Evolutionary conservation across 1,139 yeast species (phyloP), one percentile per base, ranked within the genome.

Genomic region (Zygoascus meyerae): DNA sequence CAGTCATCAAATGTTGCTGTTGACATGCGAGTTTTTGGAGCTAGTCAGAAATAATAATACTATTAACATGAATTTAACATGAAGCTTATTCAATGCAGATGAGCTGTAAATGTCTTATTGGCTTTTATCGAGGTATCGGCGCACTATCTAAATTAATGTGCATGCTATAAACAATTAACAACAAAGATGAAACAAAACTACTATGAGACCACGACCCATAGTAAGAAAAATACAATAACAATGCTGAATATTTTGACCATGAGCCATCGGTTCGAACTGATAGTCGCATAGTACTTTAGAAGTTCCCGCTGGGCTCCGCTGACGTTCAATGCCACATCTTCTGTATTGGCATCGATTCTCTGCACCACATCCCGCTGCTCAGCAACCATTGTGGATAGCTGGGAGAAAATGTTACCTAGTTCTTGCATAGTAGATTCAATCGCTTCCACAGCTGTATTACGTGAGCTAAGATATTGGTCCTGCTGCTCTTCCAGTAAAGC

Each of bases 341-440:
- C 97, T 3, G 95, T 95, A 62, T 92, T 90, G 48, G 83, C 89
- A 66, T 94, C 98, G 54, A 92, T 92, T 61, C 97, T 74, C 65
- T 92, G 98, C 49, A 92, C 92, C 26, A 84, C 86, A 60, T 92
- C 98, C 38, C 97, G 94, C 67, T 92, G 99, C 65, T 94, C 98
- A 52, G 87, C 90, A 10, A 92, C 97, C 97, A 92, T 90, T 1
- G 95, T 85, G 2, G 97, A 96, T 58, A 92, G 74, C 66, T 92
- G 98, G 58, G 86, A 94, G 69, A 94, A 92, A 54, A 92, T 75
- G 48, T 86, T 86, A 29, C 99, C 99, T 39, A 92, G 95, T 66
- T 92, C 98, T 61, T 90, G 94, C 52, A 92, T 92, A 0, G 98
- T 92, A 18, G 90, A 78, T 63, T 92, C 99, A 45, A 92, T 92